Evolutionary conservation across 2,329 filamentous ascomycete genomes (phyloP).

Genomic region (Zymoseptoria tritici): DNA sequence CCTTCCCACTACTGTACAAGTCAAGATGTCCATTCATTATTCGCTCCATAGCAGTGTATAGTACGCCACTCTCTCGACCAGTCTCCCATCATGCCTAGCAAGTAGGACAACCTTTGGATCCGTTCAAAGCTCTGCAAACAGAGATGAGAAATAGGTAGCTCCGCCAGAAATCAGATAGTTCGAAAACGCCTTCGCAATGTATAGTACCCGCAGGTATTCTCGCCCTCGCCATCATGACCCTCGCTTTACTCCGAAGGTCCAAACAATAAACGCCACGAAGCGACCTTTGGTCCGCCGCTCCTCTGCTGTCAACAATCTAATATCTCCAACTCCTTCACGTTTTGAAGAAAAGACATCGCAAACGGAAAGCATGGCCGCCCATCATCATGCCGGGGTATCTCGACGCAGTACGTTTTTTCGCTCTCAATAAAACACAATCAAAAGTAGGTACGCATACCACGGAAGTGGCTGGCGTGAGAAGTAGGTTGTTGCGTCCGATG

Average conservation of each 20-base stretch:
- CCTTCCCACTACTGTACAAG: neutral
- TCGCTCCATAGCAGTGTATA: neutral
- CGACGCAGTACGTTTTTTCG: neutral
- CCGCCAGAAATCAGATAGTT: neutral
- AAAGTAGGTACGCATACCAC: neutral
- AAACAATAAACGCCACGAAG: neutral
- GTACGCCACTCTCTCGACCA: neutral
- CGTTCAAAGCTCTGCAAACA: neutral
- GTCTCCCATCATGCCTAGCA: neutral
- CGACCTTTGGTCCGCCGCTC: neutral
- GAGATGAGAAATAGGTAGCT: neutral
- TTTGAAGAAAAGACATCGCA: neutral
- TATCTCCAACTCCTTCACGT: neutral
- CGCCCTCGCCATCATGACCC: neutral
- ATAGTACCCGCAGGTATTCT: neutral
- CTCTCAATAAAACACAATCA: neutral
- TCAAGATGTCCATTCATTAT: neutral
- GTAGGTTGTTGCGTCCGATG: neutral
- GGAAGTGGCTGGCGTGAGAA: neutral
- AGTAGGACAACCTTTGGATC: neutral
- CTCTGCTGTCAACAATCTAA: neutral
- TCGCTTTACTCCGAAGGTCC: neutral
- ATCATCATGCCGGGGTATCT: neutral
- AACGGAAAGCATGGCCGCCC: neutral
- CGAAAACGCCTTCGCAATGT: neutral